Evolutionary conservation across 1,284 basidiomycete genomes (phyloP), one percentile per base, ranked within the genome.

Genomic region (Coniophora puteana): DNA sequence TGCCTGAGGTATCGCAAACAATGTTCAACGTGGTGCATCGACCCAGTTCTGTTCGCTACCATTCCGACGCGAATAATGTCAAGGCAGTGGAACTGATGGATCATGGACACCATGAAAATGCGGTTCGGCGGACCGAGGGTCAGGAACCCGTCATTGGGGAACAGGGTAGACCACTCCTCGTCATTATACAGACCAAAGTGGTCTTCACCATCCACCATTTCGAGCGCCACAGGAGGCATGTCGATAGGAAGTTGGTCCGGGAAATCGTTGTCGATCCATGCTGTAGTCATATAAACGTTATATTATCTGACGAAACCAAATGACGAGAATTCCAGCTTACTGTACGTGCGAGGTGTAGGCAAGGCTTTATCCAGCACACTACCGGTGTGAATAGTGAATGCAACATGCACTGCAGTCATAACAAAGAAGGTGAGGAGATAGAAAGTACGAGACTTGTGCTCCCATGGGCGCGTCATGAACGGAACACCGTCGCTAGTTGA

Each of bases 1-100:
- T 69, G 67, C 22, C 59, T 49, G 11, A 69, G 52, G 46, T 69
- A 69, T 11, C 62, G 58, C 38, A 69, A 44, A 41, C 68, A 70
- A 37, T 70, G 69, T 35, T 63, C 50, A 26, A 63, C 52, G 44
- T 69, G 68, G 17, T 57, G 53, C 20, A 51, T 53, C 18, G 55
- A 45, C 27, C 55, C 54, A 7, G 57, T 60, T 34, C 55, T 55
- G 21, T 63, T 61, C 22, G 49, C 48, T 36, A 58, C 38, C 30
- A 54, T 55, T 4, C 50, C 55, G 8, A 56, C 50, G 2, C 63
- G 61, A 13, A 66, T 54, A 21, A 54, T 40, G 33, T 66, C 64
- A 3, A 67, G 44, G 34, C 63, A 65, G 42, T 65, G 63, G 16
- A 65, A 48, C 41, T 66, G 65, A 43, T 66, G 63, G 45, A 49